Evolutionary conservation across 305 asterid genomes (phyloP), one percentile per base, ranked within the genome.

Genomic region (Striga hermonthica): DNA sequence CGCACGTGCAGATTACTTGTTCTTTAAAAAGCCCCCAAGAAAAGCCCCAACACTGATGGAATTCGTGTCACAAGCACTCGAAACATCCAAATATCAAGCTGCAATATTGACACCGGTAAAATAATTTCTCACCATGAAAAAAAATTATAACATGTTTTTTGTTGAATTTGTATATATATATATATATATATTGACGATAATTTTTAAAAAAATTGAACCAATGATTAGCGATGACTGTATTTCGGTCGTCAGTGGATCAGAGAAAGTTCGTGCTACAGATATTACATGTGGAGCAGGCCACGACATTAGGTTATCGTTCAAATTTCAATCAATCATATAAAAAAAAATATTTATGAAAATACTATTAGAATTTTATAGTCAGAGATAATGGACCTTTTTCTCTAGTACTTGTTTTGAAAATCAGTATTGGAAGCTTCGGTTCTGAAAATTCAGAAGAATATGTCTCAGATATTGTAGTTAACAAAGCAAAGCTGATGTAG

Each of bases 221-320:
- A n/a, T n/a, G n/a, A n/a, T n/a, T n/a, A 86, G 97, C 68, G 97
- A 90, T 60, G 97, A 90, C 62, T 90, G 97, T 66, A 84, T 90
- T 70, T 90, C 97, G 34, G 84, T 86, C 3, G 91, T 72, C 4
- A 78, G 76, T 48, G 94, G 94, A 76, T 79, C 90, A 3, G 56
- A 78, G 57, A 81, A 72, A 34, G 76, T 91, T 50, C 65, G 37
- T 14, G 90, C 85, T 14, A 73, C 78, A 0, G 64, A 66, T 36
- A 82, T 91, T 40, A 75, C 69, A 31, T 91, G 98, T 72, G 98
- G 98, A 66, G 93, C 96, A 1, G 96, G 96, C 31, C 96, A 83
- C 57, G 88, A 86, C 55, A 80, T 83, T 70, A 83, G 87, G 85
- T 82, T 43, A 44, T 7, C 1, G 14, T 13, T 7, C 9, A 13